Conservation (phyloP, 371 early-diverging fungal species). For the Mortierella sp. region DNA sequence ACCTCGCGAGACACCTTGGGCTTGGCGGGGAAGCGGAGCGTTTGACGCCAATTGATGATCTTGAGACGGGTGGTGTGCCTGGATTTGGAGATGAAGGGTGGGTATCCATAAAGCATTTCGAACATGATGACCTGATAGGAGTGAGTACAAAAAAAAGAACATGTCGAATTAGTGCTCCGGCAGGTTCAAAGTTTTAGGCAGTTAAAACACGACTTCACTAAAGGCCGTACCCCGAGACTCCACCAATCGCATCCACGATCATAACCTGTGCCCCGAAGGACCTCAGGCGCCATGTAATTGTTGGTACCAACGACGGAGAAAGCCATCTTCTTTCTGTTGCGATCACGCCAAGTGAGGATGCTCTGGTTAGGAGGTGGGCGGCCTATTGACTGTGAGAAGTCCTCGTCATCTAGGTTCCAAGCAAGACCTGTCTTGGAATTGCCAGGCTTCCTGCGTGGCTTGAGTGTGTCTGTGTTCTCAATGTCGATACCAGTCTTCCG, state of each 20-base stretch:
- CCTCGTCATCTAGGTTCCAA: constrained; percentile 49
- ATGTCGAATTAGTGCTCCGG: not conserved
- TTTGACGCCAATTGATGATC: constrained; percentile 68
- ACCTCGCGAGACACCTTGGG: constrained; percentile 62
- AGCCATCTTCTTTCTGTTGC: constrained; percentile 65
- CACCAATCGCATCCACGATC: constrained; percentile 80
- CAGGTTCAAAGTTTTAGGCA: too few relatives aligned
- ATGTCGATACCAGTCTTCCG: constrained; percentile 59
- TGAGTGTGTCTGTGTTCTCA: constrained; percentile 60
- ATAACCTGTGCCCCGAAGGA: constrained; percentile 69
- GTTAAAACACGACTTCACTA: too few relatives aligned
- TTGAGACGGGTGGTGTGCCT: constrained; percentile 67
- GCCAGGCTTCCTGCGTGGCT: constrained; percentile 42
- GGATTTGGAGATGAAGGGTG: constrained; percentile 79
- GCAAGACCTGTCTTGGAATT: constrained; percentile 38
- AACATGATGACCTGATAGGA: constrained; percentile 68
- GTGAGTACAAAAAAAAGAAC: not conserved
- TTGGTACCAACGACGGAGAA: constrained; percentile 88
- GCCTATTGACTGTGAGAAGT: constrained; percentile 35
- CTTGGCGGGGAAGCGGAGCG: constrained; percentile 61
- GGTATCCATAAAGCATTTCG: constrained; percentile 79
- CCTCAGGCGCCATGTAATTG: constrained; percentile 88
- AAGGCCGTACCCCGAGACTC: constrained; percentile 65
- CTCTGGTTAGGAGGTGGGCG: constrained; percentile 61
- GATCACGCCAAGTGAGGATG: constrained; percentile 68